These are phyloP conservation scores for Hura crepitans DNA, from an alignment of 441 rosid species.

Conservation along the genomic window DNA sequence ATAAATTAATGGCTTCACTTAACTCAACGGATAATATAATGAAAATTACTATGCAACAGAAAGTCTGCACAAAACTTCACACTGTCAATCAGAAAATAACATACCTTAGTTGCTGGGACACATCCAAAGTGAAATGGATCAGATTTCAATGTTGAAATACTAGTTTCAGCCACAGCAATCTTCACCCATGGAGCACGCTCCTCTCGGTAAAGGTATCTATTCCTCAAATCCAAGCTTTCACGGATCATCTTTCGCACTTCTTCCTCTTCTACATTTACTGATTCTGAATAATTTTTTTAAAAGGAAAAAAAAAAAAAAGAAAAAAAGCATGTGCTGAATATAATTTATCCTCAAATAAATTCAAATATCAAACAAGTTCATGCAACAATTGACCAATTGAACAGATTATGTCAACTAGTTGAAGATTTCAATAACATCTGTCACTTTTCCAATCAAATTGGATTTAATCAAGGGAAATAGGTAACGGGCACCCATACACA, in stretches of 20 bases:
- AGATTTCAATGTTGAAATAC: constrained; percentile 32
- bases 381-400: neutral
- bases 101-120: constrained; percentile 50
- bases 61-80: constrained; percentile 3
- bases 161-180: constrained; percentile 34
- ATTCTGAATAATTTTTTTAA: constrained; percentile 27
- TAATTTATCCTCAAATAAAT: neutral
- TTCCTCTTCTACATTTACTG: constrained; percentile 43
- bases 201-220: constrained; percentile 50
- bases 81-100: constrained; percentile 25
- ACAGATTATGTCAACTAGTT: neutral
- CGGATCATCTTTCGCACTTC: constrained; percentile 48
- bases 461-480: neutral
- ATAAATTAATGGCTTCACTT: neutral
- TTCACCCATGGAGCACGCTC: constrained; percentile 58
- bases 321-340: neutral
- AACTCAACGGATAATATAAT: neutral
- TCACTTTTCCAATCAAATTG: neutral
- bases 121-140: constrained; percentile 51
- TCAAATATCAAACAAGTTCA: neutral
- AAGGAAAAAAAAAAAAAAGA: no score
- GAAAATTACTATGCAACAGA: neutral
- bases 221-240: constrained; percentile 59
- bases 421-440: neutral
- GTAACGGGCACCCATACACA: neutral